Conservation (phyloP, 177 flowering plant species). For the Telopea speciosissima region DNA sequence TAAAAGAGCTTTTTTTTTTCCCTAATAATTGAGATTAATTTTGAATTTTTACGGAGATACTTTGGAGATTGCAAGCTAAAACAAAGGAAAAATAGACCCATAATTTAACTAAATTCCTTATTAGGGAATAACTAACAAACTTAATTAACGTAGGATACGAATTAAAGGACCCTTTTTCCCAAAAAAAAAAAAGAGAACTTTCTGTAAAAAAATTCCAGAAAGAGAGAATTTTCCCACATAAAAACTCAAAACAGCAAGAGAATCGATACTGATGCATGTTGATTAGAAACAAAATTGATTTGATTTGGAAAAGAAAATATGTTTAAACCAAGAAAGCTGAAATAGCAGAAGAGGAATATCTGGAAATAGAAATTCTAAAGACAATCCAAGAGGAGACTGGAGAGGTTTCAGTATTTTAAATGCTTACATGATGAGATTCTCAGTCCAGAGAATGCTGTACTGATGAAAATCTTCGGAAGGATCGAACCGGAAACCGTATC, state of each 20-base stretch:
- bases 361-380: not conserved
- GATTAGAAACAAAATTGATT: not conserved
- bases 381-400: not conserved
- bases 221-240: not conserved
- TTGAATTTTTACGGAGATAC: not conserved
- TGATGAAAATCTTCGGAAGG: slow-evolving; percentile 89
- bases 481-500: slow-evolving; percentile 89
- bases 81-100: not conserved
- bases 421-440: slow-evolving; percentile 63
- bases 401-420: not conserved
- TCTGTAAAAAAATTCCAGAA: not conserved
- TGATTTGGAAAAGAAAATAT: not conserved
- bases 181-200: not conserved
- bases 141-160: too few species aligned
- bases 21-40: not conserved
- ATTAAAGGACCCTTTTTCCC: not conserved
- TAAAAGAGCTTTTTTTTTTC: too few species aligned
- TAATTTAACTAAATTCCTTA: too few species aligned
- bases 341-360: not conserved
- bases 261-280: not conserved
- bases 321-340: not conserved
- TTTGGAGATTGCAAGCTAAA: not conserved
- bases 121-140: too few species aligned
- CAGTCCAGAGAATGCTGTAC: slow-evolving; percentile 90
- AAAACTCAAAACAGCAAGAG: not conserved